These are phyloP conservation scores for Tetrahymena borealis DNA, from an alignment of 73 alveolate genomes.

Conservation along the genomic window DNA sequence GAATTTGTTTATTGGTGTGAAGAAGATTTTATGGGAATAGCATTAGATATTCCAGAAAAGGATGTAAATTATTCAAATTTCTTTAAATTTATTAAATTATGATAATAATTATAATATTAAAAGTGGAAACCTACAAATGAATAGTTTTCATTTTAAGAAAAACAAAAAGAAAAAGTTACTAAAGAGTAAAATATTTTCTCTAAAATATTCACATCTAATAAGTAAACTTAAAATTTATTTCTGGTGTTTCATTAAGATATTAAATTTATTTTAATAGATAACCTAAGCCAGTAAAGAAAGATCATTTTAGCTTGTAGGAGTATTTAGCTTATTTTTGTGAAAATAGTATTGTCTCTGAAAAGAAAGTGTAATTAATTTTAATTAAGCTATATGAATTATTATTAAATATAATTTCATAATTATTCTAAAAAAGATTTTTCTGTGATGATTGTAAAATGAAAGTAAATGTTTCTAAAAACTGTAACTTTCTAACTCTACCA, in stretches of 20 bases:
- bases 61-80: background rate
- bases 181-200: background rate
- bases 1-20: background rate
- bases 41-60: background rate
- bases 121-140: background rate
- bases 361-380: background rate
- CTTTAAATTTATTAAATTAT: background rate
- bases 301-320: background rate
- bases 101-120: background rate
- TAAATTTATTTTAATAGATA: background rate
- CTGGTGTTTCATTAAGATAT: background rate
- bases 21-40: background rate
- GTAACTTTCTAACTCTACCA: background rate
- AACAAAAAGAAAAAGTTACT: background rate
- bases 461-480: background rate
- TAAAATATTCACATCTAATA: background rate
- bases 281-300: background rate
- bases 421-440: background rate
- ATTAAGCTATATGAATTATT: background rate
- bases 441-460: background rate
- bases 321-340: background rate
- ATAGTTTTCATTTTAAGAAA: background rate
- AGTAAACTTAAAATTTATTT: background rate
- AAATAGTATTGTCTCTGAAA: background rate
- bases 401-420: background rate